phyloP scores from a whole-genome alignment of 2,329 filamentous ascomycete species.

The Penicillium sp. region DNA sequence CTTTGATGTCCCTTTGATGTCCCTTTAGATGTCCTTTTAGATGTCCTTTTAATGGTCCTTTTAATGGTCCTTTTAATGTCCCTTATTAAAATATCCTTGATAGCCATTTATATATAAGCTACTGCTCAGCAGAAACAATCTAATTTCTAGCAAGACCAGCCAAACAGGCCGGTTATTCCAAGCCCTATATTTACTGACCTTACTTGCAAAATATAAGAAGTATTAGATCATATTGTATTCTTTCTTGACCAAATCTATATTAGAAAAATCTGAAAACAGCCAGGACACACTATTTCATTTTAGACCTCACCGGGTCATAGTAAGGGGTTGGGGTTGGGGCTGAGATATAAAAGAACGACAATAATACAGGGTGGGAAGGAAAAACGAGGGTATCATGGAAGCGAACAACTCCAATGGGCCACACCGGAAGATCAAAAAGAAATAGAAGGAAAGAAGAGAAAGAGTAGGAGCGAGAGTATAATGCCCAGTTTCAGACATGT shows the following conservation, averaged over 20 bases:
- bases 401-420: constrained; percentile 6
- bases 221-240: background rate
- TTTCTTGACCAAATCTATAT: background rate
- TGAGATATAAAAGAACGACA: constrained; percentile 1
- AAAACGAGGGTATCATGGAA: constrained; percentile 11
- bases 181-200: background rate
- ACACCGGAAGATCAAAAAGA: background rate
- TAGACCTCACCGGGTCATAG: background rate
- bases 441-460: background rate
- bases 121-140: background rate
- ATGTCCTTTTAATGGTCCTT: too few relatives aligned
- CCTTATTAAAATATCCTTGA: too few relatives aligned
- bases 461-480: background rate
- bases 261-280: background rate
- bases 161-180: background rate
- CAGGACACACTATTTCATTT: background rate
- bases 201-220: background rate
- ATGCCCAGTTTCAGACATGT: background rate
- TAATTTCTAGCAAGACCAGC: too few relatives aligned
- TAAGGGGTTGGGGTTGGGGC: background rate
- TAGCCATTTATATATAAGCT: too few relatives aligned
- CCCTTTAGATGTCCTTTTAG: too few relatives aligned
- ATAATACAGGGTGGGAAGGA: constrained; percentile 1
- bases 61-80: too few relatives aligned
- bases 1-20: too few relatives aligned